Conservation (phyloP, 2,329 filamentous ascomycete genomes). For the Aspergillus sp. region DNA sequence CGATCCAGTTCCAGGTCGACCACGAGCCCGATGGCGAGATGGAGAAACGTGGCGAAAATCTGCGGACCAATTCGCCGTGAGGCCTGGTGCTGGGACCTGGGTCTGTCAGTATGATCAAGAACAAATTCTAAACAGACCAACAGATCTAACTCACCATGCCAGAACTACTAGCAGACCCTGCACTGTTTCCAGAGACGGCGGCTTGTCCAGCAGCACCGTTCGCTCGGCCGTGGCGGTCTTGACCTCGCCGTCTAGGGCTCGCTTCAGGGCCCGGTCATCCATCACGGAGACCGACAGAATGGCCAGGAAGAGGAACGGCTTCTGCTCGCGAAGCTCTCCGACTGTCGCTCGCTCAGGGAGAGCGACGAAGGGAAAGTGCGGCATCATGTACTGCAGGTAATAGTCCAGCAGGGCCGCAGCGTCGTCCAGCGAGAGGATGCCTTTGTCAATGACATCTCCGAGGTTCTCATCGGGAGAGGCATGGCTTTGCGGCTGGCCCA, state of each 20-base stretch:
- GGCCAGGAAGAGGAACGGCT: constrained; percentile 37
- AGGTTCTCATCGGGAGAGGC: not conserved
- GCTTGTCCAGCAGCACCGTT: constrained; percentile 28
- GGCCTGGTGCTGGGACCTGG: constrained; percentile 35
- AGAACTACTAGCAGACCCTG: constrained; percentile 40
- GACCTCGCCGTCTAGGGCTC: constrained; percentile 31
- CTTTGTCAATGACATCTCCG: constrained; percentile 21
- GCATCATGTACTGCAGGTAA: constrained; percentile 37
- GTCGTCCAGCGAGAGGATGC: constrained; percentile 17
- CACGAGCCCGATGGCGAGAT: constrained; percentile 38
- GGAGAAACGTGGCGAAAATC: constrained; percentile 35
- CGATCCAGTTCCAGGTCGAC: constrained; percentile 35
- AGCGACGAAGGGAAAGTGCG: constrained; percentile 40
- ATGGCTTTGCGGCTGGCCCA: not conserved
- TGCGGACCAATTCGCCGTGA: constrained; percentile 20
- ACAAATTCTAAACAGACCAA: no score
- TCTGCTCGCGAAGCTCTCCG: constrained; percentile 26
- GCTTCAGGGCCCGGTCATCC: constrained; percentile 34
- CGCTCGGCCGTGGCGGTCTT: constrained; percentile 30
- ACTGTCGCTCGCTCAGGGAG: constrained; percentile 26
- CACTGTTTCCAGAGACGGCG: constrained; percentile 40
- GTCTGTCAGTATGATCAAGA: constrained; percentile 5
- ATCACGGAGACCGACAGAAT: constrained; percentile 34
- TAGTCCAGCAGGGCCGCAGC: constrained; percentile 27
- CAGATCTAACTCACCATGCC: constrained; percentile 30